These are phyloP conservation scores for Tylopilus vinaceipallidus DNA, from an alignment of 768 basidiomycete species.

Conservation along the genomic window DNA sequence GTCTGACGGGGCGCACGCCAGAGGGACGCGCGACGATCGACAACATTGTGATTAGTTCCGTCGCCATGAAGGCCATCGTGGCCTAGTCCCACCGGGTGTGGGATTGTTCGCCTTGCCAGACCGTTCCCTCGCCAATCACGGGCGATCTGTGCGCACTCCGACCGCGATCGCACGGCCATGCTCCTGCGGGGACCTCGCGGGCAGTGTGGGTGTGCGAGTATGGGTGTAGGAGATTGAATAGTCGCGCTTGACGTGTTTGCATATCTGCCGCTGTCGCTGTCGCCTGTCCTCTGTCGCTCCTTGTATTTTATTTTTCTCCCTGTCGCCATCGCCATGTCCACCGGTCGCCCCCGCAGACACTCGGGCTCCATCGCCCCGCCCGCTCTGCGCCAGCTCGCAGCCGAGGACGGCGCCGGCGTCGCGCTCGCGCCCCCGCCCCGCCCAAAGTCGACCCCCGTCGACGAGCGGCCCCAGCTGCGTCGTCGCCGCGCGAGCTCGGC, in stretches of 20 bases:
- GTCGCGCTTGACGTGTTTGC: no score
- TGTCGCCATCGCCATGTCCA: conserved; percentile 9
- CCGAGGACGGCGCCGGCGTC: conserved; percentile 20
- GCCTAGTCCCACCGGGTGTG: no score
- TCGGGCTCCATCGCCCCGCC: conserved; percentile 50
- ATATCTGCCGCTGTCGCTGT: no score
- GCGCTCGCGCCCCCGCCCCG: conserved; percentile 54
- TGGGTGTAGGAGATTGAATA: no score
- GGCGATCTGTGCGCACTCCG: no score
- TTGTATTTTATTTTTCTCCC: not conserved
- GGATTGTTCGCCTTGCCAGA: no score
- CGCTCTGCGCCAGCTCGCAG: conserved; percentile 21
- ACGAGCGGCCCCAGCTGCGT: conserved; percentile 53
- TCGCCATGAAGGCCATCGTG: conserved; percentile 76
- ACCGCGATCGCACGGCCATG: no score
- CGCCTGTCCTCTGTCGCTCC: no score
- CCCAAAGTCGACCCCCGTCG: conserved; percentile 69
- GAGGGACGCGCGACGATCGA: conserved; percentile 48
- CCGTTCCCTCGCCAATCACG: no score
- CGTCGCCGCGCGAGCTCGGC: conserved; percentile 44
- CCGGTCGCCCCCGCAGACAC: conserved; percentile 56
- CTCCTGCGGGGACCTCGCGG: no score
- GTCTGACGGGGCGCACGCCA: conserved; percentile 30
- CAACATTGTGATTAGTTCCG: conserved; percentile 70
- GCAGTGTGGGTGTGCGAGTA: no score